Evolutionary conservation across 768 basidiomycete species (phyloP), one percentile per base, ranked within the genome.

Genomic region (Rhodotorula taiwanensis): DNA sequence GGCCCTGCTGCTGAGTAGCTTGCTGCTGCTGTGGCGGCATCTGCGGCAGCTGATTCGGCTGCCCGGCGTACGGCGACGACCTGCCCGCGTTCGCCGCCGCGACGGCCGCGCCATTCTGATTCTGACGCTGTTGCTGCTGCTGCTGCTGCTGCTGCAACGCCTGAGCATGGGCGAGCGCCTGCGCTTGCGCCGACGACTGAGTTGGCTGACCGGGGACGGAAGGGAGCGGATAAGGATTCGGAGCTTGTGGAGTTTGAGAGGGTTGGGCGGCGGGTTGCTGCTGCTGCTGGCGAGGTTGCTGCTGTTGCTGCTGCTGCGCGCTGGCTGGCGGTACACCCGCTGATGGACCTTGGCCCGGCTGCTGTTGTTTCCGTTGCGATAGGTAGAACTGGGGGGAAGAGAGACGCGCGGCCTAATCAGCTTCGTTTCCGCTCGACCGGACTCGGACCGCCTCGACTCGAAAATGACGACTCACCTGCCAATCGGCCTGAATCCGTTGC

Each of bases 341-440:
- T n/a, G n/a, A n/a, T n/a, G n/a, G n/a, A n/a, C n/a, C 36, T 16
- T 39, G 36, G 10, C 36, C 36, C 1, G 55, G 34, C 45, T 39
- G 34, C 34, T 61, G 60, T 18, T 48, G 48, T 0, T 5, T 33
- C 15, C 48, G 44, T n/a, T 52, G 51, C 34, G 51, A 25, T 8
- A 55, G 53, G 47, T 62, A 62, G 53, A 50, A 62, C 60, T 62
- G 39, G 21, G 50, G 16, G 36, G 5, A 31, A 11, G 31, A 9
- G 36, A 10, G 45, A 14, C 25, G 23, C 18, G n/a, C 36, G 25
- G 36, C 43, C 18, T 21, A 3, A 10, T n/a, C n/a, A 47, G 45
- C n/a, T 9, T 28, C 23, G 45, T 23, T 1, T 28, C 0, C 33
- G 14, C 36, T 28, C 47, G 18, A 4, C 14, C 48, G n/a, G 9